phyloP scores from a whole-genome alignment of 805 yeast species.

The Monosporozyma aquatica region DNA sequence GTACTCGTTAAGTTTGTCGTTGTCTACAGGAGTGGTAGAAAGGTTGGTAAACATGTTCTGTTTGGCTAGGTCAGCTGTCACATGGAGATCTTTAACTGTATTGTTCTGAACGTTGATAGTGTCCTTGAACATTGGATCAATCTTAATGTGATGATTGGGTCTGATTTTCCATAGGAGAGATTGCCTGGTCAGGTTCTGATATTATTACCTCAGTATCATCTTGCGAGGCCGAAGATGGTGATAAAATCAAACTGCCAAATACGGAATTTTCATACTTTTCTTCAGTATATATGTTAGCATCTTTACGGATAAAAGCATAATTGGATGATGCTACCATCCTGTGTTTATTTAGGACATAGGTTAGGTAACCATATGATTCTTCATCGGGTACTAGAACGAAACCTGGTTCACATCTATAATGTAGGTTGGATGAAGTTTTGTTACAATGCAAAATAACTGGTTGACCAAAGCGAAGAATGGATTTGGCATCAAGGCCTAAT shows the following conservation, averaged over 20 bases:
- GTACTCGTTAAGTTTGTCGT: too few species aligned
- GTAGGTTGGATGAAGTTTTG: not conserved
- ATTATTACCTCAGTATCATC: too few species aligned
- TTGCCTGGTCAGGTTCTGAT: too few species aligned
- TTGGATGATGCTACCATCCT: slow-evolving; percentile 4
- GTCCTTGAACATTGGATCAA: too few species aligned
- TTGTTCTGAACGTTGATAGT: too few species aligned
- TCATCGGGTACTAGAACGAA: slow-evolving; percentile 5
- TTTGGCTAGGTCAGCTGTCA: slow-evolving; percentile 2
- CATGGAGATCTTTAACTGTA: too few species aligned
- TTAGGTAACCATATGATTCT: slow-evolving; percentile 6
- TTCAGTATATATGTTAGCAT: not conserved
- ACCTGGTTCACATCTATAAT: slow-evolving; percentile 2
- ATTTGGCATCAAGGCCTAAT: slow-evolving; percentile 4
- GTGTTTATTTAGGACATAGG: slow-evolving; percentile 2
- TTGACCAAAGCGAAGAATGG: slow-evolving; percentile 9
- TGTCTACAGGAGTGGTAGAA: too few species aligned
- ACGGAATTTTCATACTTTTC: not conserved
- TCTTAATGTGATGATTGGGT: too few species aligned
- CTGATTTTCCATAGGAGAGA: slow-evolving; percentile 2
- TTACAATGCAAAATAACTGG: slow-evolving; percentile 6
- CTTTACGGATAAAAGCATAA: slow-evolving; percentile 1
- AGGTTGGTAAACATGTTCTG: too few species aligned
- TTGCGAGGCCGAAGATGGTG: not conserved
- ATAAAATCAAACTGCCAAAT: not conserved